Percentiles rank a stretch among this genome's conserved stretches.
These are phyloP conservation scores for Ophiostoma perfectum DNA, from an alignment of 2,329 filamentous ascomycete species.

Conservation along the genomic window DNA sequence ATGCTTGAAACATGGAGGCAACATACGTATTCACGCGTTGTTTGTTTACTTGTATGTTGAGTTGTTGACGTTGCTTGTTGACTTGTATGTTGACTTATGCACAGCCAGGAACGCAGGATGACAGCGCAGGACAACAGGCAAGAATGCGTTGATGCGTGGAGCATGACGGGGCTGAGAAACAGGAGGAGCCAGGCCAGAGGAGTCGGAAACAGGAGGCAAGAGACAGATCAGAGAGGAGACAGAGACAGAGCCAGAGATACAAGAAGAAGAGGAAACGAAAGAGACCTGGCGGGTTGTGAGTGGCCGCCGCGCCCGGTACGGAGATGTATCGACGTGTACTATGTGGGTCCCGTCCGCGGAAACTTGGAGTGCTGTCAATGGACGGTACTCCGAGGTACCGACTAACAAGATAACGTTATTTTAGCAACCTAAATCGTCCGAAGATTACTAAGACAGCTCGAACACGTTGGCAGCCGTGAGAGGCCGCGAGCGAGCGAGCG, in stretches of 20 bases:
- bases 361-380: not conserved
- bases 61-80: not conserved
- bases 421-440: not conserved
- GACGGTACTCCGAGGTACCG: slow-evolving; percentile 3
- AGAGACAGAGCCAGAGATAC: not conserved
- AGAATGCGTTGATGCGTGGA: not conserved
- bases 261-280: not conserved
- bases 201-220: not conserved
- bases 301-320: slow-evolving; percentile 1
- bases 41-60: slow-evolving; percentile 1
- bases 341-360: not conserved
- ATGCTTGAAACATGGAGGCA: slow-evolving; percentile 9
- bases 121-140: slow-evolving; percentile 9
- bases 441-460: not conserved
- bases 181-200: not conserved
- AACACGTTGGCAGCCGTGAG: not conserved
- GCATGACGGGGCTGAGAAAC: not conserved
- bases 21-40: slow-evolving; percentile 12
- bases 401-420: not conserved
- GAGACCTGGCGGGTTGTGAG: not conserved
- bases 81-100: not conserved
- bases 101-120: not conserved
- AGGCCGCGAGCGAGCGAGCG: not conserved
- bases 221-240: not conserved
- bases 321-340: slow-evolving; percentile 11